Evolutionary conservation across 371 early-diverging fungal species (phyloP), one percentile per base, ranked within the genome.

Genomic region (Mucor lusitanicus): DNA sequence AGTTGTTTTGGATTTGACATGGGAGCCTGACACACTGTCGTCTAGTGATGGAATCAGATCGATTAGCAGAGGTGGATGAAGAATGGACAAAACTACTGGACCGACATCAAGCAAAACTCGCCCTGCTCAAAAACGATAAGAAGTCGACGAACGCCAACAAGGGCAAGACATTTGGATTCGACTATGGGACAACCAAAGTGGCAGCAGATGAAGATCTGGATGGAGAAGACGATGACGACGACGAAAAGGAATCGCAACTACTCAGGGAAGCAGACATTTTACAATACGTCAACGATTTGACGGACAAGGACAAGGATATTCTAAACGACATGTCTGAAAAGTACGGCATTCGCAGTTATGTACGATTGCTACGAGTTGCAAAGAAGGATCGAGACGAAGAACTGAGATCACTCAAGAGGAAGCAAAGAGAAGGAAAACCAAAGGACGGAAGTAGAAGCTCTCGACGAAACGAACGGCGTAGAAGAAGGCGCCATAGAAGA

Each of bases 1-100:
- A 11, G 5, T 17, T 17, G 17, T 1, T 15, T 21, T 46, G 46
- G 27, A 53, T 1, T 15, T 1, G 27, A 25, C 12, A 25, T 25
- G 0, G 8, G 3, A 25, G 25, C 5, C 53, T 53, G 15, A 53
- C 27, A 13, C 4, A 2, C 13, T 53, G 12, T 53, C 64, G 4
- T 63, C 5, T 59, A 84, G 85, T 82, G 0, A 59, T 71, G 3
- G 83, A 82, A 62, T 32, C 70, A 13, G 82, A 81, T n/a, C 74
- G 83, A 0, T 69, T 85, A n/a, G 72, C 57, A 7, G 75, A 78
- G 46, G 81, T 81, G 6, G 85, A 85, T 39, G 80, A 78, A 59
- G 83, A 85, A 63, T 85, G 85, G 85, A 83, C 81, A 40, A 79
- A 83, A 32, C 53, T 85, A 12, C 59, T 85, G 35, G 85, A 83